Evolutionary conservation across 352 stramenopile genomes (phyloP).

Genomic region (Thraustotheca clavata): DNA sequence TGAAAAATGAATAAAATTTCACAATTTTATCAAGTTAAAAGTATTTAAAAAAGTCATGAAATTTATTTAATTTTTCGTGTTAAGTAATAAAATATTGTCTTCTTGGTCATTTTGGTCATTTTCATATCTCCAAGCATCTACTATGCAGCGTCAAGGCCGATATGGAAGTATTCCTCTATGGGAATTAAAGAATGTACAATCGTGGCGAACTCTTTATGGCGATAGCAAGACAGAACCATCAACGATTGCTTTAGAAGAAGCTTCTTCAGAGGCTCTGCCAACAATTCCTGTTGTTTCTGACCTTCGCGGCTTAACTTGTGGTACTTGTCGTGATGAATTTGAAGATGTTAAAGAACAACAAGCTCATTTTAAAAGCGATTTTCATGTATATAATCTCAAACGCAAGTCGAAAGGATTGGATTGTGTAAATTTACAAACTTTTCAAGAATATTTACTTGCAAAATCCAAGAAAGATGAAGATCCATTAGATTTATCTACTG

Average conservation of each 20-base stretch:
- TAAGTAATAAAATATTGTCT: too few species aligned
- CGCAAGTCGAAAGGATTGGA: slow-evolving; percentile 46
- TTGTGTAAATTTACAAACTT: slow-evolving; percentile 27
- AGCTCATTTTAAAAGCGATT: slow-evolving; percentile 75
- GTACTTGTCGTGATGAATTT: slow-evolving; percentile 60
- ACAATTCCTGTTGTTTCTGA: neutral
- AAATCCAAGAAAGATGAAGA: slow-evolving; percentile 19
- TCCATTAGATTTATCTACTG: slow-evolving; percentile 29
- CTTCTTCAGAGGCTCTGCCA: neutral
- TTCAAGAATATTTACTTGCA: slow-evolving; percentile 29
- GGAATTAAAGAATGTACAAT: neutral
- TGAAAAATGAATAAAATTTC: slow-evolving; percentile 2
- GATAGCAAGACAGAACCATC: neutral
- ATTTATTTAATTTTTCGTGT: too few species aligned
- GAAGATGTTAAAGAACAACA: slow-evolving; percentile 71
- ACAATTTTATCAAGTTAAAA: too few species aligned
- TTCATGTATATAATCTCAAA: slow-evolving; percentile 77
- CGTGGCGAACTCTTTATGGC: slow-evolving; percentile 13
- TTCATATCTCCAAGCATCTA: neutral
- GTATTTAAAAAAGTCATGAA: too few species aligned
- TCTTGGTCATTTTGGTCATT: too few species aligned
- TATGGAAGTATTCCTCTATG: slow-evolving; percentile 20
- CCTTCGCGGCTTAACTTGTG: slow-evolving; percentile 44
- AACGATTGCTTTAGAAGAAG: neutral
- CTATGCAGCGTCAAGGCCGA: neutral